These are phyloP conservation scores for Anethum foeniculum DNA, from an alignment of 140 eudicot genomes.

Conservation along the genomic window DNA sequence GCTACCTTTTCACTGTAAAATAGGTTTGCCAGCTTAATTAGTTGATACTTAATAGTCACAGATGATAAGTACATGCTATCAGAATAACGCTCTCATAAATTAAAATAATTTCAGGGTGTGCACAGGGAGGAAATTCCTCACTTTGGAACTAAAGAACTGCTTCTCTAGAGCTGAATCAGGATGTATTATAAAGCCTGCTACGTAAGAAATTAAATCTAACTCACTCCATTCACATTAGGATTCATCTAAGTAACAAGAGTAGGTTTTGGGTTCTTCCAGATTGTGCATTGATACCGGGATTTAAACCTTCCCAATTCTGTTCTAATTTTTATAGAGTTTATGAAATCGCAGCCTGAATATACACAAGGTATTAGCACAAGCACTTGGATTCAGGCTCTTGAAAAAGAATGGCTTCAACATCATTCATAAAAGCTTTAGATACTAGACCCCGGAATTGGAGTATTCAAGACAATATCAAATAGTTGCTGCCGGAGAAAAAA, in stretches of 20 bases:
- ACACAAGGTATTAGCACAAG: not conserved
- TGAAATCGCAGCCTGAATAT: not conserved
- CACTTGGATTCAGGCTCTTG: not conserved
- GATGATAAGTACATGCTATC: not conserved
- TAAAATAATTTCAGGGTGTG: not conserved
- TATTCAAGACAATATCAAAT: not conserved
- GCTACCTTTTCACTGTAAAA: slow-evolving; percentile 44
- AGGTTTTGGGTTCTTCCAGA: not conserved
- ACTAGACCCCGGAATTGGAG: not conserved
- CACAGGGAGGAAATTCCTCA: not conserved
- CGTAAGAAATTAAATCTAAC: not conserved
- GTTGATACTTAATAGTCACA: not conserved
- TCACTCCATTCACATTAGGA: not conserved
- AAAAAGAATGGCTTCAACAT: not conserved
- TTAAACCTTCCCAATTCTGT: not conserved
- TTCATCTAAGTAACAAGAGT: not conserved
- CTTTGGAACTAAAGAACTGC: not conserved
- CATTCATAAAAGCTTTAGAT: not conserved
- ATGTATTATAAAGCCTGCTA: not conserved
- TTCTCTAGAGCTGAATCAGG: not conserved
- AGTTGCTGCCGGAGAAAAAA: not conserved
- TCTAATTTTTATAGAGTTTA: not conserved
- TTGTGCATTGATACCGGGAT: not conserved
- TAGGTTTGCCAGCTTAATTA: slow-evolving; percentile 1
- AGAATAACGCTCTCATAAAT: not conserved